phyloP scores from a whole-genome alignment of 495 filamentous ascomycete genomes.

The Penicillium malachiteum region DNA sequence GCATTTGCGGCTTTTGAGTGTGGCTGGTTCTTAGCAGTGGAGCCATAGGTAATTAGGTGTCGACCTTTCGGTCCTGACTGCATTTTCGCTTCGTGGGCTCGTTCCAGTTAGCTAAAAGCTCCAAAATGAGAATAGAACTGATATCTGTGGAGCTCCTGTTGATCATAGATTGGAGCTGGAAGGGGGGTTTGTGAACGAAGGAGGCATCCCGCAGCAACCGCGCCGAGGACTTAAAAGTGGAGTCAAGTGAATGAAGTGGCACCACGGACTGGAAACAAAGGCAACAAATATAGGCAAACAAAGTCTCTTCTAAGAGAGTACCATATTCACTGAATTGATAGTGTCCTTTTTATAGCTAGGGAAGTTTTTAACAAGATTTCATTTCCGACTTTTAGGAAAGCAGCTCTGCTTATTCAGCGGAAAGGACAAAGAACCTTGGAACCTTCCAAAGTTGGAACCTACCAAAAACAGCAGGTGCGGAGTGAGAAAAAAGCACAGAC shows the following conservation, averaged over 20 bases:
- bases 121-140: too few relatives aligned
- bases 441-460: neutral
- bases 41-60: slow-evolving; percentile 51
- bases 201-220: slow-evolving; percentile 1
- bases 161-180: neutral
- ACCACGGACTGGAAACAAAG: too few relatives aligned
- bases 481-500: neutral
- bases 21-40: slow-evolving; percentile 28
- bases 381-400: too few relatives aligned
- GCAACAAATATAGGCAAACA: too few relatives aligned
- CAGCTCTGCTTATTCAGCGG: too few relatives aligned
- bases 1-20: slow-evolving; percentile 2
- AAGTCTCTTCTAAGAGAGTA: too few relatives aligned
- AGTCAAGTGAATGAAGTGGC: neutral
- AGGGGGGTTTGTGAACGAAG: neutral
- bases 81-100: slow-evolving; percentile 14
- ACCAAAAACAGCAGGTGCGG: neutral
- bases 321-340: too few relatives aligned
- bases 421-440: neutral
- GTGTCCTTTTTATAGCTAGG: too few relatives aligned
- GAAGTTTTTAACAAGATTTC: too few relatives aligned
- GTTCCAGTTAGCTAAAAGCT: neutral
- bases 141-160: neutral
- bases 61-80: slow-evolving; percentile 31
- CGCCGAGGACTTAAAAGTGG: too few relatives aligned